phyloP scores from a whole-genome alignment of 2,329 filamentous ascomycete species.

The Mollisiaceae sp. region DNA sequence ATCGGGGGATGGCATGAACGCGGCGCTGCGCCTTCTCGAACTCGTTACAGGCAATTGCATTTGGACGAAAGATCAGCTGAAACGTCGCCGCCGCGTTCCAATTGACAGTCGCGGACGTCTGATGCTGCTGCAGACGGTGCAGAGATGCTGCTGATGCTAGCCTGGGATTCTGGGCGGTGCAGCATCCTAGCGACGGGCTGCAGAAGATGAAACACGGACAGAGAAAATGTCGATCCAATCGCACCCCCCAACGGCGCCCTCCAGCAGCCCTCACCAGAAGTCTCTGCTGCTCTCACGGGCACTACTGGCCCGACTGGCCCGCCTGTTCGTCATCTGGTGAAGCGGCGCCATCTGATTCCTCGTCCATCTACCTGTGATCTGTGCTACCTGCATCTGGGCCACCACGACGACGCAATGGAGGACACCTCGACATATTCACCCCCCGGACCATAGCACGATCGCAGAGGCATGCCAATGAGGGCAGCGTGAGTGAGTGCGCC shows the following conservation, averaged over 20 bases:
- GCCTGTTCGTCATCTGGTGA: constrained; percentile 6
- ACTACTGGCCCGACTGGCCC: background rate
- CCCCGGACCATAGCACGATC: constrained; percentile 19
- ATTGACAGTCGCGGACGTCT: background rate
- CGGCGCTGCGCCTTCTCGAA: constrained; percentile 34
- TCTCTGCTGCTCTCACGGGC: background rate
- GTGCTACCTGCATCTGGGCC: constrained; percentile 5
- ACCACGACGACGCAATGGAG: constrained; percentile 11
- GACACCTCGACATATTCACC: background rate
- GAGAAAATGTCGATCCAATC: constrained; percentile 25
- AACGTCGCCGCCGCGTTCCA: constrained; percentile 20
- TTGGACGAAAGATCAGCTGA: constrained; percentile 27
- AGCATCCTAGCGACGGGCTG: constrained; percentile 24
- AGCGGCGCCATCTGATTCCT: constrained; percentile 1
- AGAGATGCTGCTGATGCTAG: too few species aligned
- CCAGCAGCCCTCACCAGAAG: background rate
- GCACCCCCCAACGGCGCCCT: constrained; percentile 6
- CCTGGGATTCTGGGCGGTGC: constrained; percentile 19
- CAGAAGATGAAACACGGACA: constrained; percentile 33
- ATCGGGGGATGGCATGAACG: constrained; percentile 30
- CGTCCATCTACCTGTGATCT: background rate
- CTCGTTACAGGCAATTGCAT: constrained; percentile 23
- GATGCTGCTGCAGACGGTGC: constrained; percentile 8
- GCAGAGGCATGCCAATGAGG: constrained; percentile 9
- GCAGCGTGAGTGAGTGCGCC: background rate